Conservation (phyloP, 257 asterid species). For the Jasminum sambac region DNA sequence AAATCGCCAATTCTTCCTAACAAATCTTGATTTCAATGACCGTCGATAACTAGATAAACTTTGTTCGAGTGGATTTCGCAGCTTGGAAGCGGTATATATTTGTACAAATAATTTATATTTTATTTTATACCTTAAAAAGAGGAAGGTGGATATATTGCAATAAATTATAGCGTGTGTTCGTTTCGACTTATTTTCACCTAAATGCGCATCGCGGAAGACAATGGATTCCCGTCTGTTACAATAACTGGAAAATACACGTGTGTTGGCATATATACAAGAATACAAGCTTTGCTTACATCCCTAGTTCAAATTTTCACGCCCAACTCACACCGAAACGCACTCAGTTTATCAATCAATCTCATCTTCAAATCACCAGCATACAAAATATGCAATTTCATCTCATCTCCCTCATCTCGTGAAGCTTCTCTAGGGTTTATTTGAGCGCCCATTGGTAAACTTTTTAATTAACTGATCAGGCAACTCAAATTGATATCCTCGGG, state of each 20-base stretch:
- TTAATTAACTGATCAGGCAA: not conserved
- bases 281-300: not conserved
- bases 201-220: not conserved
- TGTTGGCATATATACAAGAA: not conserved
- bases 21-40: too few relatives aligned
- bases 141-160: too few relatives aligned
- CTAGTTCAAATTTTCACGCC: too few relatives aligned
- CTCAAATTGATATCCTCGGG: constrained; percentile 10
- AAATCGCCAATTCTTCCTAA: too few relatives aligned
- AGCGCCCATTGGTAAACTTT: not conserved
- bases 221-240: not conserved
- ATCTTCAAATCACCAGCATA: not conserved
- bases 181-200: too few relatives aligned
- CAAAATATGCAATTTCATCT: not conserved
- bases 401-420: constrained; percentile 15
- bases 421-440: constrained; percentile 34
- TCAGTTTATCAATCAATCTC: constrained; percentile 7
- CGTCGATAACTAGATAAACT: too few relatives aligned
- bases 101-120: too few relatives aligned
- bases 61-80: too few relatives aligned
- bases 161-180: too few relatives aligned
- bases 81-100: too few relatives aligned
- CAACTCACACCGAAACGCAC: too few relatives aligned
- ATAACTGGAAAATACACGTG: not conserved
- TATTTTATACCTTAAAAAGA: too few relatives aligned